Percentiles rank a stretch among this genome's conserved stretches.
Conservation (phyloP, 2,329 filamentous ascomycete species). For the Sporothrix protearum region DNA sequence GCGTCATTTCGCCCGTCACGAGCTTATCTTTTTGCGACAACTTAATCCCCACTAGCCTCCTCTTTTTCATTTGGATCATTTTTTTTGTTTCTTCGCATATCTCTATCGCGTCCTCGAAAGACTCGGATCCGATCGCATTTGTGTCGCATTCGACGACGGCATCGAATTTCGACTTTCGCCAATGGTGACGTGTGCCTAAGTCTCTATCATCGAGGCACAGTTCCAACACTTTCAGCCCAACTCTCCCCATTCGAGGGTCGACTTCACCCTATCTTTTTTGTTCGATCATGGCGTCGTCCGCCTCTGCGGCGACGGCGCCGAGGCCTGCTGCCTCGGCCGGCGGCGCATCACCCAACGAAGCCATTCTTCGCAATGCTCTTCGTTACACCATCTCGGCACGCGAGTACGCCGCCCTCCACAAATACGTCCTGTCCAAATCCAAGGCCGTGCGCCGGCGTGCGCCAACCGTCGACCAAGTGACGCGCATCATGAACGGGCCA, state of each 20-base stretch:
- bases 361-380: slow-evolving; percentile 77
- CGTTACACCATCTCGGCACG: slow-evolving; percentile 80
- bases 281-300: slow-evolving; percentile 25
- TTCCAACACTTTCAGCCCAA: not conserved
- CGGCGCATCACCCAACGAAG: slow-evolving; percentile 48
- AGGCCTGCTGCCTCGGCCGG: slow-evolving; percentile 8
- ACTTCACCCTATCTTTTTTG: too few species aligned
- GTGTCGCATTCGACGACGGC: not conserved
- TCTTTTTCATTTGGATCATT: not conserved
- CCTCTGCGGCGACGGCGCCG: slow-evolving; percentile 25
- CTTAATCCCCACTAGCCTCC: not conserved
- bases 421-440: slow-evolving; percentile 74
- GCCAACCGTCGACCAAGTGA: slow-evolving; percentile 55
- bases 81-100: not conserved
- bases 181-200: not conserved
- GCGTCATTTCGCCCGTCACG: not conserved
- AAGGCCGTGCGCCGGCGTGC: slow-evolving; percentile 52
- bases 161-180: not conserved
- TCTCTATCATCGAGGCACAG: not conserved
- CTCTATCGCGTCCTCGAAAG: not conserved
- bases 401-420: slow-evolving; percentile 82
- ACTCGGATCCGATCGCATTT: not conserved
- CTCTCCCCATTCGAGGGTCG: not conserved
- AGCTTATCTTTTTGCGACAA: slow-evolving; percentile 11
- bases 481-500: slow-evolving; percentile 50